Conservation (phyloP, 257 asterid species). For the Handroanthus guayacan region DNA sequence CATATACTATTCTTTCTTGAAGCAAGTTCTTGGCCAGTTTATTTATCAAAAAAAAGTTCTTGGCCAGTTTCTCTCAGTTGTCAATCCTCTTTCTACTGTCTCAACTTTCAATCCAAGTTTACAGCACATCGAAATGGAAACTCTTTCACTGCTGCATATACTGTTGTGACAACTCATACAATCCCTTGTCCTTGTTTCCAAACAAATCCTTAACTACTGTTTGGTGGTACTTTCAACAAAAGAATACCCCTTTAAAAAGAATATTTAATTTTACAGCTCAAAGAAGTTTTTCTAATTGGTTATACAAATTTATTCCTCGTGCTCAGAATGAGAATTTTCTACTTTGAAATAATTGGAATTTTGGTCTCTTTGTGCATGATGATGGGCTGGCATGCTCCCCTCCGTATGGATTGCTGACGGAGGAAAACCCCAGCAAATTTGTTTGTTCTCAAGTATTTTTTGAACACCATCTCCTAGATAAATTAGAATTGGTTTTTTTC, state of each 20-base stretch:
- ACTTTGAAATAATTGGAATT: constrained; percentile 27
- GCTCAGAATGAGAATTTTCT: constrained; percentile 29
- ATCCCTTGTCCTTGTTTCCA: background rate
- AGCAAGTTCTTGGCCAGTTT: constrained; percentile 29
- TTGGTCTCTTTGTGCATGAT: constrained; percentile 37
- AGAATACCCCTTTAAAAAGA: background rate
- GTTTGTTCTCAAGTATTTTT: background rate
- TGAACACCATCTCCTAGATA: too few relatives aligned
- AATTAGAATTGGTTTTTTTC: too few relatives aligned
- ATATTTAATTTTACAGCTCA: too few relatives aligned
- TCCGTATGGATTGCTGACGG: background rate
- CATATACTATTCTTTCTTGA: constrained; percentile 6
- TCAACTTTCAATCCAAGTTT: constrained; percentile 39
- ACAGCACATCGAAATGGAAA: constrained; percentile 52
- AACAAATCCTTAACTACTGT: background rate
- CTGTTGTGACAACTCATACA: constrained; percentile 32
- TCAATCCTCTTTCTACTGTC: constrained; percentile 40
- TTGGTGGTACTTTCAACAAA: background rate
- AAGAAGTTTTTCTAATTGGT: too few relatives aligned
- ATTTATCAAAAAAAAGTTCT: too few relatives aligned
- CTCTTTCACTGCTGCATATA: background rate
- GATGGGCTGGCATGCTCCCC: constrained; percentile 38
- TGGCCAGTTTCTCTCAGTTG: constrained; percentile 39
- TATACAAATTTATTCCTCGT: constrained; percentile 28
- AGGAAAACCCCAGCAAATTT: background rate